Evolutionary conservation across 495 filamentous ascomycete species (phyloP).

Genomic region (Xylaria castorea): DNA sequence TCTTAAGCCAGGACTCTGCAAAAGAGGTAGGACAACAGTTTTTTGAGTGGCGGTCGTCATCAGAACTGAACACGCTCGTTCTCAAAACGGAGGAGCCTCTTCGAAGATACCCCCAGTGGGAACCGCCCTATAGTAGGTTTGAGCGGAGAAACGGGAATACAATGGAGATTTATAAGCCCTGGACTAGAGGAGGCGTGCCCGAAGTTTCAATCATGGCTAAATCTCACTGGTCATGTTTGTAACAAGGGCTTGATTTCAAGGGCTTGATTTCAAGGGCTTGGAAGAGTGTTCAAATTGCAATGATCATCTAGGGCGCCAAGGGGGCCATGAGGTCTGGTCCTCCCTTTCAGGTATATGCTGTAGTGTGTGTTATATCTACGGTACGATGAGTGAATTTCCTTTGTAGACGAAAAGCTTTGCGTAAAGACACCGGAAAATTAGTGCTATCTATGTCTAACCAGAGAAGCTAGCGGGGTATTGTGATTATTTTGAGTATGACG

Average conservation of each 20-base stretch:
- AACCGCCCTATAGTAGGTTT: background rate
- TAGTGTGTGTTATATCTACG: background rate
- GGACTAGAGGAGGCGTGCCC: background rate
- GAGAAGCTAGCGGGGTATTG: background rate
- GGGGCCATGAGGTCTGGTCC: too few species aligned
- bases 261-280: too few species aligned
- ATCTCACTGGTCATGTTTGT: background rate
- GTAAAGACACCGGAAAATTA: too few species aligned
- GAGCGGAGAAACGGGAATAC: background rate
- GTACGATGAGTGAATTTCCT: too few species aligned
- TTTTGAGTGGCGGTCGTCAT: constrained; percentile 10
- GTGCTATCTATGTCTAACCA: background rate
- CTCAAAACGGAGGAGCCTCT: constrained; percentile 20
- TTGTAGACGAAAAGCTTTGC: too few species aligned
- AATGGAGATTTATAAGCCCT: constrained; percentile 4
- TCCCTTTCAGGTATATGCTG: background rate
- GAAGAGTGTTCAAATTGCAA: too few species aligned
- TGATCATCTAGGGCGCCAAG: too few species aligned
- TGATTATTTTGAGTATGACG: background rate
- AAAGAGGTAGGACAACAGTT: constrained; percentile 5
- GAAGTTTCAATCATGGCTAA: background rate
- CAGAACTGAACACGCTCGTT: background rate
- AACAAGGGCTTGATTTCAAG: too few species aligned
- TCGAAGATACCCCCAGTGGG: constrained; percentile 20
- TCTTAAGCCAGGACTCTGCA: constrained; percentile 9